Base-by-base conservation (phyloP, 352 stramenopile genomes). In the Pythium rishiriense region DNA sequence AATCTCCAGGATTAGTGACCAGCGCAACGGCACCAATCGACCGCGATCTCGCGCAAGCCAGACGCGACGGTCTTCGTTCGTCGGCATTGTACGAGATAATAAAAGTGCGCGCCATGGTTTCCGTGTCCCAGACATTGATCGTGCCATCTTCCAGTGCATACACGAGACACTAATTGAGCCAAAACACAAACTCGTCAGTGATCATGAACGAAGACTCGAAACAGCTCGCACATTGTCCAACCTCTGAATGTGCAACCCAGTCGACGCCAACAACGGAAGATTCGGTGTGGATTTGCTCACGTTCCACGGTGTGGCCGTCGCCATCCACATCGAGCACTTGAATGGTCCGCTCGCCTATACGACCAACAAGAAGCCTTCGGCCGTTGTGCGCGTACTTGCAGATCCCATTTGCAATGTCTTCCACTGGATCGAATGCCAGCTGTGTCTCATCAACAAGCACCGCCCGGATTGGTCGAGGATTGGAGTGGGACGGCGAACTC, bases 101-200 rank as follows among this genome's bases (percentile, higher is more conserved):
- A 33, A 67, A 67, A 1, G 58, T 64, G 21, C 58, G 52, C 11
- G 25, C 4, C 7, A 62, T 53, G 1, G 45, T 31, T 3, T 42
- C 12, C 1, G 53, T 56, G 24, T 72, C 58, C 65, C 65, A 72
- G 6, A 72, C 41, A 21, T 58, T 62, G 43, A 72, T 49, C 4
- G 65, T 60, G 10, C 65, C 58, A 24, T 72, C 65, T 49, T 67
- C 31, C 0, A 72, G 45, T 26, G 65, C 65, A 17, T 64, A 67
- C 6, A 72, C 29, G 3, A 72, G 37, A 24, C 26, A 55, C 57
- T 71, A 39, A 21, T 31, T 3, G 22, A 21, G 15, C 46, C 54
- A 22, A 45, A 57, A 41, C 33, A 49, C 35, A 49, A 57, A 21
- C 37, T n/a, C 14, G 14, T 43, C n/a, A 43, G 37, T 43, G 37